Evolutionary conservation across 805 yeast genomes (phyloP), one percentile per base, ranked within the genome.

Genomic region (Wickerhamiella domercqiae): DNA sequence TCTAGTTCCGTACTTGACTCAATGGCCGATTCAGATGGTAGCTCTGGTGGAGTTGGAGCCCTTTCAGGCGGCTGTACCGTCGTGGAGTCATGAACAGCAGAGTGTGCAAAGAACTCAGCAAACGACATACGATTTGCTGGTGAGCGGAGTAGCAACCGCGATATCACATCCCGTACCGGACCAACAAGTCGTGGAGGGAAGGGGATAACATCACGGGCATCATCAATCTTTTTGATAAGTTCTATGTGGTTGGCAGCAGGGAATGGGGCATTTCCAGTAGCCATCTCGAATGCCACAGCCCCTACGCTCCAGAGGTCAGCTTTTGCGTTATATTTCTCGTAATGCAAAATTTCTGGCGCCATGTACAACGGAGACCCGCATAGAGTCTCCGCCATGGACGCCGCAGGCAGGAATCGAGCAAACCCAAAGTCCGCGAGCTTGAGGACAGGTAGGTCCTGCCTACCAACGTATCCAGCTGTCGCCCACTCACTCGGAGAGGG

Each of bases 241-340:
- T 87, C 96, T 44, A 90, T 75, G 55, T 87, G 97, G 54, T 90
- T 90, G 3, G 79, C 73, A 3, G 98, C 97, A 46, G 79, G 74
- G 56, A 86, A 90, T 0, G 98, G 98, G 1, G 98, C 95, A 56
- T 71, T 78, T n/a, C 97, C 97, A 21, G 81, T 84, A 9, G 81
- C 70, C 95, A 90, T 86, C 58, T 90, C 98, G 58, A 77, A 90
- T 9, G 86, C 62, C 1, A 90, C 97, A 1, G 97, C 93, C 3
- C 98, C 98, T 3, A 87, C 94, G 5, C 96, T 84, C 98, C 98
- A 90, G 45, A 90, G 60, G 55, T 90, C 98, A 0, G 96, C 97
- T 55, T 84, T 86, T 4, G 97, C 98, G 48, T 86, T 84, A 61
- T 90, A 90, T 59, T 84, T 90, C 55, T 90, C 96, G 53, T 82